phyloP scores from a whole-genome alignment of 257 asterid genomes.

The Solanum medicagineum region DNA sequence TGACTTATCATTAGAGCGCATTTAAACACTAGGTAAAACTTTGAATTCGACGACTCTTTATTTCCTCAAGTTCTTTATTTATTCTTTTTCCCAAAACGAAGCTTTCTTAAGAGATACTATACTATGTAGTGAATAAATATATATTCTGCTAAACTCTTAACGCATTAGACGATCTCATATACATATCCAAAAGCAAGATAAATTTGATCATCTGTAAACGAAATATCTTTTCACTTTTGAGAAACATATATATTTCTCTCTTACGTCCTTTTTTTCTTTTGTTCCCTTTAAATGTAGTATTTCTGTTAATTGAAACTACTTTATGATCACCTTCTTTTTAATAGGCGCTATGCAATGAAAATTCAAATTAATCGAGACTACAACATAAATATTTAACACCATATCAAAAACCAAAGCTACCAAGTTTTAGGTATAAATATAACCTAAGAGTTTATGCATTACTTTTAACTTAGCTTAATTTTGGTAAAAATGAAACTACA shows the following conservation, averaged over 20 bases:
- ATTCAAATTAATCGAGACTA: neutral
- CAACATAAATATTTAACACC: neutral
- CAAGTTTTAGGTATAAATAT: too few species aligned
- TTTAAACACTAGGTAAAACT: neutral
- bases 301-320: neutral
- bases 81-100: neutral
- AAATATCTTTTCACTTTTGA: neutral
- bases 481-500: neutral
- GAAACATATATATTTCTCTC: neutral
- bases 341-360: neutral
- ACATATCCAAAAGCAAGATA: neutral
- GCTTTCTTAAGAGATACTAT: neutral
- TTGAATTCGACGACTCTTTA: rapidly evolving
- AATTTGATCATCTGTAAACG: neutral
- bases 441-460: neutral
- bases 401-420: neutral
- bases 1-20: neutral
- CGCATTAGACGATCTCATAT: neutral
- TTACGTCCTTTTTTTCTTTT: neutral
- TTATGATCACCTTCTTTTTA: neutral
- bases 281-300: neutral
- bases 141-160: too few species aligned
- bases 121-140: too few species aligned
- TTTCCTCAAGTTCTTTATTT: neutral
- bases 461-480: neutral